Evolutionary conservation across 176 grass and related monocot genomes (phyloP).

Genomic region (Leersia perrieri): DNA sequence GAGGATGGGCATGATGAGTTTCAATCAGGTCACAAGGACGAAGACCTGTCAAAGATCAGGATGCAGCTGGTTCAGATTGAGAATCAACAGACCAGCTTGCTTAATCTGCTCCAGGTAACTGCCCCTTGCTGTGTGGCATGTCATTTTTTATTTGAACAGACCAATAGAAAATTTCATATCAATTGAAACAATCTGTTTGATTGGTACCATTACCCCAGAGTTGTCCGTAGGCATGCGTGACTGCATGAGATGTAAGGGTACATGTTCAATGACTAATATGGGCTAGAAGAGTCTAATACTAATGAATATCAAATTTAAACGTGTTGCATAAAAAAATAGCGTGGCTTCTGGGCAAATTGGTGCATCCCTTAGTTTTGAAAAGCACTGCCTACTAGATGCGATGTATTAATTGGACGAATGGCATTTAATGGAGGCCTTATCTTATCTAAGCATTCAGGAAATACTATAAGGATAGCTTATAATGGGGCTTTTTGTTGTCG

Average conservation of each 20-base stretch:
- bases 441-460: neutral
- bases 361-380: neutral
- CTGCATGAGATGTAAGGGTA: neutral
- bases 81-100: slow-evolving; percentile 83
- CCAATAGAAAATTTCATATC: neutral
- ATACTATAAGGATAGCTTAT: slow-evolving; percentile 9
- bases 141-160: too few relatives aligned
- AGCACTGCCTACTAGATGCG: neutral
- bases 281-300: neutral
- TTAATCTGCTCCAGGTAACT: slow-evolving; percentile 92
- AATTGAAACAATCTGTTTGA: neutral
- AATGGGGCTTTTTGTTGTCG: neutral
- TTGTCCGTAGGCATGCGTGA: neutral
- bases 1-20: slow-evolving; percentile 49
- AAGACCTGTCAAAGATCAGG: slow-evolving; percentile 69
- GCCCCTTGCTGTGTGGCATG: neutral
- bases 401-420: neutral
- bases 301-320: neutral
- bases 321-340: neutral
- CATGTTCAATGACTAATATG: neutral
- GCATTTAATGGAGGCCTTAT: neutral
- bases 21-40: slow-evolving; percentile 52
- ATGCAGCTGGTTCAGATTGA: slow-evolving; percentile 96
- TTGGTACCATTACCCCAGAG: neutral
- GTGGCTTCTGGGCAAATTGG: neutral